phyloP scores from a whole-genome alignment of 768 basidiomycete genomes.

The Pleurotus eryngii region DNA sequence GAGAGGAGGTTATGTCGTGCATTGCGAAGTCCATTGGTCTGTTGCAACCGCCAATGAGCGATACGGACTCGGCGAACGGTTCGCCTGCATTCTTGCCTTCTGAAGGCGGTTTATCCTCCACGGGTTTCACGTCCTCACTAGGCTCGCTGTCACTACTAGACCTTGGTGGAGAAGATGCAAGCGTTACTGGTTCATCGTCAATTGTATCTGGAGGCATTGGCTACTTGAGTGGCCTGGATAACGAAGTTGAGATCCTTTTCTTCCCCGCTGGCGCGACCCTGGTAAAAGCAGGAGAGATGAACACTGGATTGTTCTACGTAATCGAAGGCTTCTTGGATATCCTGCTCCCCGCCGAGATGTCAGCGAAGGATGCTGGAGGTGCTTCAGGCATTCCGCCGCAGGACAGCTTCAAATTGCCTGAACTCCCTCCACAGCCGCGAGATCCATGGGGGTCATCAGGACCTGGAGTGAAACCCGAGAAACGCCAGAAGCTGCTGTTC shows the following conservation, averaged over 20 bases:
- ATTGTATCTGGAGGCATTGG: constrained; percentile 40
- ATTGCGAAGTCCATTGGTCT: constrained; percentile 97
- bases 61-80: constrained; percentile 58
- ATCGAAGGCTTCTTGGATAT: constrained; percentile 97
- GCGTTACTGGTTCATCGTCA: constrained; percentile 58
- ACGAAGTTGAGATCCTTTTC: constrained; percentile 94
- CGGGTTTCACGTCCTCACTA: constrained; percentile 55
- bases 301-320: constrained; percentile 89
- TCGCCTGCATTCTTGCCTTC: constrained; percentile 59
- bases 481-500: constrained; percentile 72
- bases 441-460: background rate
- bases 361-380: constrained; percentile 16
- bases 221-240: constrained; percentile 84
- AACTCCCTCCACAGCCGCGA: background rate
- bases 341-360: constrained; percentile 55
- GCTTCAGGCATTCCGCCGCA: background rate
- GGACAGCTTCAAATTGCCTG: background rate
- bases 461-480: constrained; percentile 12
- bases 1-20: constrained; percentile 95
- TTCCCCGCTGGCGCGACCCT: constrained; percentile 84
- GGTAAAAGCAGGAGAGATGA: constrained; percentile 85
- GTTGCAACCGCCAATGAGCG: constrained; percentile 78
- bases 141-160: constrained; percentile 73
- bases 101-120: constrained; percentile 34
- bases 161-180: constrained; percentile 66